Conservation (phyloP, 2,329 filamentous ascomycete genomes). For the Daldinia sp. region DNA sequence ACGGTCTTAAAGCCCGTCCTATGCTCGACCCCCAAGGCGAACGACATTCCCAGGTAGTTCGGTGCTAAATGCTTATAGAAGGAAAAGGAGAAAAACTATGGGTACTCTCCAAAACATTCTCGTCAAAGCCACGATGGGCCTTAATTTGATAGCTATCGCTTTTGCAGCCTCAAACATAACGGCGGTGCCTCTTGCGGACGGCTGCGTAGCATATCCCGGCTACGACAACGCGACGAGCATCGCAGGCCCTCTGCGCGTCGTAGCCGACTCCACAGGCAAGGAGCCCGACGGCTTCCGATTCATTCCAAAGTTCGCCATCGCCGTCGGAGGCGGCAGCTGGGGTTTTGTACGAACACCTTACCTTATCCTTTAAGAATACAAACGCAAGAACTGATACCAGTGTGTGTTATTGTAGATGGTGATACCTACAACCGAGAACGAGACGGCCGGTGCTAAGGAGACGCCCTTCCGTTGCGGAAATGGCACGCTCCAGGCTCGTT, state of each 20-base stretch:
- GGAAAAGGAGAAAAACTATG: not conserved
- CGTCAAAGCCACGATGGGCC: not conserved
- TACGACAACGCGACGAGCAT: conserved; percentile 39
- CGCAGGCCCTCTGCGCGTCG: conserved; percentile 24
- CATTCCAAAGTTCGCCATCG: conserved; percentile 37
- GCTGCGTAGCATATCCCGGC: conserved; percentile 33
- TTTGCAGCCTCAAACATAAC: conserved; percentile 35
- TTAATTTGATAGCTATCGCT: not conserved
- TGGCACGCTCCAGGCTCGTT: conserved; percentile 37
- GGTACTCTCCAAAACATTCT: not conserved
- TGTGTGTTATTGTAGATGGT: conserved; percentile 32
- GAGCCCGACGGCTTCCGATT: conserved; percentile 37
- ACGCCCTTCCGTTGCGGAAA: conserved; percentile 36
- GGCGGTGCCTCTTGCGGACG: conserved; percentile 29
- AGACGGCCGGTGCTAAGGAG: conserved; percentile 2
- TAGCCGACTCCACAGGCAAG: conserved; percentile 36
- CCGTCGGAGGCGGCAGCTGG: conserved; percentile 41
- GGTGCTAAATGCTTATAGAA: not conserved
- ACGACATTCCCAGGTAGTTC: not conserved
- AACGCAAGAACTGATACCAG: not conserved
- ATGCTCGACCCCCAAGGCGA: not conserved
- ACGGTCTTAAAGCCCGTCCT: not conserved
- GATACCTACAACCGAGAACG: conserved; percentile 30
- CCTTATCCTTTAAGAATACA: not conserved
- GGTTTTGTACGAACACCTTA: conserved; percentile 37